Percentiles rank a stretch among this genome's conserved stretches.
phyloP scores from a whole-genome alignment of 768 basidiomycete genomes.

The Suillus variegatus region DNA sequence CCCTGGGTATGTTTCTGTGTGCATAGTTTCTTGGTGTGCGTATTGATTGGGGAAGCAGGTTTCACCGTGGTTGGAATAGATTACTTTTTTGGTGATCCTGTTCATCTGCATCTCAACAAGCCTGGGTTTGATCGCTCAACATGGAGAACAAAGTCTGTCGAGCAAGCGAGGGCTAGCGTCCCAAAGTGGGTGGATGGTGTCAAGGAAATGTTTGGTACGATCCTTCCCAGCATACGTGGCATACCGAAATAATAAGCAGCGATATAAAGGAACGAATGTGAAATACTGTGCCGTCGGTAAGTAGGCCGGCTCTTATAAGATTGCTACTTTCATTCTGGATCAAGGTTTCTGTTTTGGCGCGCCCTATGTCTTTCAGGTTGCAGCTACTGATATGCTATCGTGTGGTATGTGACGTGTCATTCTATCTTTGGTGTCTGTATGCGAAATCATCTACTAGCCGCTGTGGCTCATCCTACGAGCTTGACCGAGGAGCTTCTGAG shows the following conservation, averaged over 20 bases:
- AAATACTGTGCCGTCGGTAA: slow-evolving; percentile 49
- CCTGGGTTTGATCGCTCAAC: slow-evolving; percentile 37
- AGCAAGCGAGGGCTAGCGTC: slow-evolving; percentile 39
- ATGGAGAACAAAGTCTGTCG: slow-evolving; percentile 42
- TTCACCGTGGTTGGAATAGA: slow-evolving; percentile 61
- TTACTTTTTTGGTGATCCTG: slow-evolving; percentile 62
- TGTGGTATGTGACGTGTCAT: slow-evolving; percentile 38
- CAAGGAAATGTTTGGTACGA: slow-evolving; percentile 47
- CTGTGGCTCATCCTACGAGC: slow-evolving; percentile 57
- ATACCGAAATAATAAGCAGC: slow-evolving; percentile 8
- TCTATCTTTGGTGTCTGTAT: neutral
- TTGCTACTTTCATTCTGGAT: neutral
- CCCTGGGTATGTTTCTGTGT: slow-evolving; percentile 44
- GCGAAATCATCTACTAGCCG: slow-evolving; percentile 34
- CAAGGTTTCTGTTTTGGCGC: slow-evolving; percentile 63
- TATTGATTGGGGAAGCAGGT: slow-evolving; percentile 35
- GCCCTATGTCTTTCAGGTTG: slow-evolving; percentile 49
- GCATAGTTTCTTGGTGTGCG: neutral
- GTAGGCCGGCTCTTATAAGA: slow-evolving; percentile 10
- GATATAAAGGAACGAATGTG: slow-evolving; percentile 25
- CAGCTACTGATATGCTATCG: slow-evolving; percentile 45
- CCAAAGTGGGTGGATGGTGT: slow-evolving; percentile 57
- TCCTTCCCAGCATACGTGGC: slow-evolving; percentile 12
- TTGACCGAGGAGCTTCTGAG: slow-evolving; percentile 50
- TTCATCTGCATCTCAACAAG: slow-evolving; percentile 41